phyloP scores from a whole-genome alignment of 331 rosid species.

The Ulmus americana region DNA sequence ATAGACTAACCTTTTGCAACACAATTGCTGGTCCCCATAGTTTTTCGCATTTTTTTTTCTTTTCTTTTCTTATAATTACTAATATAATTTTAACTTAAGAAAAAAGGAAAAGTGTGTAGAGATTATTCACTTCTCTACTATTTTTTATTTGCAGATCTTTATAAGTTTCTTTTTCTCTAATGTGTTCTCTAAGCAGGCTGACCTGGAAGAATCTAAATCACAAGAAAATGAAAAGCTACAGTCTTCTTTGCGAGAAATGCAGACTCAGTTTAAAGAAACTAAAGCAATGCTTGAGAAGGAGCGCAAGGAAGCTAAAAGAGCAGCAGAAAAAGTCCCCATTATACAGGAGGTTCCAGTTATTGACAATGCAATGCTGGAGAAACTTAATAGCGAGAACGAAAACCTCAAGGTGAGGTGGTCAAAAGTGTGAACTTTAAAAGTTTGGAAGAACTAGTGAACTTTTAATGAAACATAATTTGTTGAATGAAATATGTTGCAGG shows the following conservation, averaged over 20 bases:
- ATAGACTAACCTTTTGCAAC: too few species aligned
- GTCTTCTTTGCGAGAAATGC: conserved; percentile 78
- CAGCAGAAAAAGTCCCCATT: conserved; percentile 58
- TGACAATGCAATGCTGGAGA: conserved; percentile 66
- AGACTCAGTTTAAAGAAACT: conserved; percentile 74
- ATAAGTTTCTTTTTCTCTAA: background rate
- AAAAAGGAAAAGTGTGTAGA: background rate
- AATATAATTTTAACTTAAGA: background rate
- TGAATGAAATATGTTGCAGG: conserved; percentile 38
- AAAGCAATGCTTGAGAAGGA: conserved; percentile 65
- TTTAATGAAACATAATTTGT: conserved; percentile 34
- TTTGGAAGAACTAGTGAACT: background rate
- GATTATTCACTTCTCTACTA: background rate
- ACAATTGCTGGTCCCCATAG: too few species aligned
- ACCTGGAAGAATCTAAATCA: conserved; percentile 78
- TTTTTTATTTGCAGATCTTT: background rate
- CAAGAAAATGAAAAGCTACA: conserved; percentile 82
- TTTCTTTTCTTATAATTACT: background rate
- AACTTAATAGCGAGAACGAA: conserved; percentile 78
- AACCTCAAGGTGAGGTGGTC: conserved; percentile 73
- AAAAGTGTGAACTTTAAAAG: conserved; percentile 14
- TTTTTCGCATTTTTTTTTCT: background rate
- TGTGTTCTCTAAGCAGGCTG: conserved; percentile 42
- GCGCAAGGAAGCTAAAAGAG: conserved; percentile 56
- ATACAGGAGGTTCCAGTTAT: conserved; percentile 92